Conservation (phyloP, 441 rosid species). For the Aquilaria agallochum region DNA sequence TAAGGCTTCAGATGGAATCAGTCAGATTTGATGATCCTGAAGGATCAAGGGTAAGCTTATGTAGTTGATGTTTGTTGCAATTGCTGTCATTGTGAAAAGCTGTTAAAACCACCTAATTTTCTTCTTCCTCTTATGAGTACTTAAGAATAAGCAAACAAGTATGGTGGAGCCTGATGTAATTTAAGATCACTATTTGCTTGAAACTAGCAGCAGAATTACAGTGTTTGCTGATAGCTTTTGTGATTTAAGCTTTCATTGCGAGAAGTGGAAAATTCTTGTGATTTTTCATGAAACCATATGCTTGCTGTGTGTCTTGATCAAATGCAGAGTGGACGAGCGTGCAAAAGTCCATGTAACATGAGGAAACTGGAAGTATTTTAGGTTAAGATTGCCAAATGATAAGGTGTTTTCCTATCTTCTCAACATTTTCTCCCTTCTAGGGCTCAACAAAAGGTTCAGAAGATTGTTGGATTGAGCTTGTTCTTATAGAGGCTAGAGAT, state of each 20-base stretch:
- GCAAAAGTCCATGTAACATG: no score
- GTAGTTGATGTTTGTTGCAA: no score
- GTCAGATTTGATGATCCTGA: constrained; percentile 45
- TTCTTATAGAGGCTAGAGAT: constrained; percentile 82
- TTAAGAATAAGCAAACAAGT: background rate
- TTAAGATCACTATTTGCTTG: no score
- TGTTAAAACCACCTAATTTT: background rate
- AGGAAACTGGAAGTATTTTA: background rate
- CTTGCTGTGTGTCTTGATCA: no score
- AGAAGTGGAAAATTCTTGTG: no score
- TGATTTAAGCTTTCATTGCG: no score
- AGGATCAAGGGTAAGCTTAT: constrained; percentile 51
- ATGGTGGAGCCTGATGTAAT: no score
- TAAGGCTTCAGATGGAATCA: constrained; percentile 82
- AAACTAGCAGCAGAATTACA: no score
- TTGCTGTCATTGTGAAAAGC: background rate
- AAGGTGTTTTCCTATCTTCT: background rate
- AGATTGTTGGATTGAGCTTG: constrained; percentile 86
- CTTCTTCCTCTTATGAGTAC: background rate
- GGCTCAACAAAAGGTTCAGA: constrained; percentile 32
- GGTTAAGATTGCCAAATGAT: background rate
- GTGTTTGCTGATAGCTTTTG: no score
- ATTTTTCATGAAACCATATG: no score
- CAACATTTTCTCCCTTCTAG: constrained; percentile 17
- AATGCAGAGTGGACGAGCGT: no score